These are phyloP conservation scores for Atalantia buxifolia DNA, from an alignment of 345 rosid species.

Conservation along the genomic window DNA sequence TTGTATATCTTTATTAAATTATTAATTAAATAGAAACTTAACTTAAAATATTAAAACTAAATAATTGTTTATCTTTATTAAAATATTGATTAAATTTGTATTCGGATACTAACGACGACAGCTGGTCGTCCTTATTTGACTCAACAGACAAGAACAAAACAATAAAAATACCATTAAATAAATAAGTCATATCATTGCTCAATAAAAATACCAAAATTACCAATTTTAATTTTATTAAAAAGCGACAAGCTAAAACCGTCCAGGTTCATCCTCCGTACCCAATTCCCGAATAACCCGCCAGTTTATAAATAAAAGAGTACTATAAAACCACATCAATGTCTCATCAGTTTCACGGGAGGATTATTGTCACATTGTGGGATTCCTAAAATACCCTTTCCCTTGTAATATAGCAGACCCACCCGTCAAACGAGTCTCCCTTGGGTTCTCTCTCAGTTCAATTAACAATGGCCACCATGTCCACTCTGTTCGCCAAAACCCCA, in stretches of 20 bases:
- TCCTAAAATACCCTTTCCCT: conserved; percentile 13
- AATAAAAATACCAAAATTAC: not conserved
- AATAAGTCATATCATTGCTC: not conserved
- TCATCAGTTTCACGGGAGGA: not conserved
- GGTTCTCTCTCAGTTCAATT: conserved; percentile 19
- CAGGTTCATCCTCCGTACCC: conserved; percentile 45
- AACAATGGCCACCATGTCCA: conserved; percentile 67
- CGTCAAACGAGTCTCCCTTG: not conserved
- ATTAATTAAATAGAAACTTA: too few relatives aligned
- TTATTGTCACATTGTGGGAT: not conserved
- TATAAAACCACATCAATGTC: not conserved
- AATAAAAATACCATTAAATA: not conserved
- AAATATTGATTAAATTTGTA: too few relatives aligned
- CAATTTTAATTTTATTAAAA: too few relatives aligned
- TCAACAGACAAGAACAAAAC: not conserved
- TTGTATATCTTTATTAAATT: too few relatives aligned
- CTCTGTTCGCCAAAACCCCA: conserved; percentile 34
- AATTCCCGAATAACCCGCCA: not conserved
- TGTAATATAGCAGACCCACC: not conserved
- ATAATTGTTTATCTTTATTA: too few relatives aligned
- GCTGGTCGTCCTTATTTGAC: too few relatives aligned
- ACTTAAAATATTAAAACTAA: too few relatives aligned
- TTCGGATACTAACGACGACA: fast-evolving
- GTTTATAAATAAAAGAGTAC: not conserved
- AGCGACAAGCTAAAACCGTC: conserved; percentile 17